A percentile compares a stretch with the other conserved stretches of the same genome.
Conservation (phyloP, 352 stramenopile genomes). For the Thalassiosira sp. region DNA sequence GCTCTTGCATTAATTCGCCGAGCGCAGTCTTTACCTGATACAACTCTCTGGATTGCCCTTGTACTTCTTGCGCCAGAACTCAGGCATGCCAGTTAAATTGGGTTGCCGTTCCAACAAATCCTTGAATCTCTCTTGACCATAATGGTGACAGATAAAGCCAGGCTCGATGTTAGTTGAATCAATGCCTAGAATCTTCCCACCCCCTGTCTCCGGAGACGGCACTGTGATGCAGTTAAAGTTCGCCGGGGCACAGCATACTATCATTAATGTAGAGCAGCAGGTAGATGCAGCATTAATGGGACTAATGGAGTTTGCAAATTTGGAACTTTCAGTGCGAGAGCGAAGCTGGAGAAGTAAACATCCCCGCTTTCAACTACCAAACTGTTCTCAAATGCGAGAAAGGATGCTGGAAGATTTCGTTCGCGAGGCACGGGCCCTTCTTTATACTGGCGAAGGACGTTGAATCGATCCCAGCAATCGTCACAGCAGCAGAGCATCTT, state of each 20-base stretch:
- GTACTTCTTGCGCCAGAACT: neutral
- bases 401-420: neutral
- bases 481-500: neutral
- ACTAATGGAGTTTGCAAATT: neutral
- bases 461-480: neutral
- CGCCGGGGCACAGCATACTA: neutral
- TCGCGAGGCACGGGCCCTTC: neutral
- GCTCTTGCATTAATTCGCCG: too few relatives aligned
- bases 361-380: neutral
- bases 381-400: neutral
- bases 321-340: too few relatives aligned
- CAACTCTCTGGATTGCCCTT: too few relatives aligned
- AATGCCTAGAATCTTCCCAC: neutral
- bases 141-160: neutral
- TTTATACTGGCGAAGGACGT: neutral
- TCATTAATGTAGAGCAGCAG: neutral
- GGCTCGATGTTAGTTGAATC: neutral
- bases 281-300: neutral
- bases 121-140: neutral
- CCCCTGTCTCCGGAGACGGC: neutral
- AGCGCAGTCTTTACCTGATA: too few relatives aligned
- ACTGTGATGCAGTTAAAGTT: neutral
- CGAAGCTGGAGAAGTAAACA: neutral
- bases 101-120: neutral
- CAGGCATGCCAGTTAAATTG: neutral